Conservation (phyloP, 1,139 yeast genomes). For the Yamadazyma atmosphaerica region DNA sequence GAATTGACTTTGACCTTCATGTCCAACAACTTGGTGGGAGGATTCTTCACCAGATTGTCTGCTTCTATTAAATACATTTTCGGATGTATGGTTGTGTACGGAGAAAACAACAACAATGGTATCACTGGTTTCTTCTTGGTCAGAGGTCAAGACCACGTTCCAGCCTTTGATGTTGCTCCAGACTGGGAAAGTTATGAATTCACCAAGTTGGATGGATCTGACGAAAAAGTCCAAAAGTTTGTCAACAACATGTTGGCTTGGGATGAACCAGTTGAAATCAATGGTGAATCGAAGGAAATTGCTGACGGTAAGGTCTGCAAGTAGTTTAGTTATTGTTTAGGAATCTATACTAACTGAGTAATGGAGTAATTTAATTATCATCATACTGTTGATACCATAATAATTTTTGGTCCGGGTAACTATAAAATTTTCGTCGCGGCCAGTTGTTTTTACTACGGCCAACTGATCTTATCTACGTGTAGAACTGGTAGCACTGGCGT, state of each 20-base stretch:
- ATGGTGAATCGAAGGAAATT: slow-evolving; percentile 47
- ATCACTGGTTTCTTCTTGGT: slow-evolving; percentile 92
- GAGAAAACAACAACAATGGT: slow-evolving; percentile 98
- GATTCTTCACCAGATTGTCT: slow-evolving; percentile 93
- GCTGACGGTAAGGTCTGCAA: slow-evolving; percentile 56
- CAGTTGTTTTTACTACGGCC: background rate
- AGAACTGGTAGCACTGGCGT: no score
- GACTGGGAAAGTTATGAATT: slow-evolving; percentile 81
- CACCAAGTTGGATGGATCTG: slow-evolving; percentile 44
- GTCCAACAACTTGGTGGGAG: slow-evolving; percentile 98
- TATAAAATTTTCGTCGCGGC: slow-evolving; percentile 1
- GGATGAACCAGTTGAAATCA: slow-evolving; percentile 50
- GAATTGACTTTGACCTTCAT: slow-evolving; percentile 95
- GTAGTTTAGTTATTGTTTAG: slow-evolving; percentile 20
- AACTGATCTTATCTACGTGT: slow-evolving; percentile 2
- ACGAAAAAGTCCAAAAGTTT: slow-evolving; percentile 38
- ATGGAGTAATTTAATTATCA: no score
- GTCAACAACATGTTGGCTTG: slow-evolving; percentile 53
- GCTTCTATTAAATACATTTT: slow-evolving; percentile 94
- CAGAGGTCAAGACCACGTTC: slow-evolving; percentile 88
- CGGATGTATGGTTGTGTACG: slow-evolving; percentile 92
- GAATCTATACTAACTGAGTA: no score
- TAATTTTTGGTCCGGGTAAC: background rate
- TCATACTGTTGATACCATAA: no score
- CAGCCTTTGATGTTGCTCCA: slow-evolving; percentile 98